phyloP scores from a whole-genome alignment of 192 early-diverging fungal species.

The Backusella luteola region DNA sequence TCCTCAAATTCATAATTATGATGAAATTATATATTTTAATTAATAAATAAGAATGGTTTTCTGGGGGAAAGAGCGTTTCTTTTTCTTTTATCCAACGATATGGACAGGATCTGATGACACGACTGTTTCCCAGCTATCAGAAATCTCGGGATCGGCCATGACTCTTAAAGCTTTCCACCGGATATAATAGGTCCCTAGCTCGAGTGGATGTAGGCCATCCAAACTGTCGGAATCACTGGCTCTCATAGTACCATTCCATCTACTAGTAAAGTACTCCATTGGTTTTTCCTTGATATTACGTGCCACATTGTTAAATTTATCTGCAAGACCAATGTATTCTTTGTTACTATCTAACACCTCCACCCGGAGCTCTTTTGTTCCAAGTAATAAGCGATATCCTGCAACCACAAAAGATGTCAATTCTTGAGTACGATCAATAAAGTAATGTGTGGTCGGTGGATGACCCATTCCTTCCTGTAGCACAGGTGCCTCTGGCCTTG shows the following conservation, averaged over 20 bases:
- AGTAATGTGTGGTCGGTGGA: background rate
- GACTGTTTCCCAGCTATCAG: constrained; percentile 14
- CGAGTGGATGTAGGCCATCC: background rate
- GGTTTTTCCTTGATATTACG: constrained; percentile 14
- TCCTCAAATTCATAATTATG: background rate
- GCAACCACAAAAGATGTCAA: background rate
- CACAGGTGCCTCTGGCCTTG: background rate
- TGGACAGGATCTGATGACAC: constrained; percentile 13
- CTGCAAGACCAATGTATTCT: background rate
- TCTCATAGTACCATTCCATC: constrained; percentile 26
- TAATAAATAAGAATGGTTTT: background rate
- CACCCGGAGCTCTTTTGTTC: constrained; percentile 15
- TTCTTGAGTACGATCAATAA: background rate
- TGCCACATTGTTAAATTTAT: constrained; percentile 6
- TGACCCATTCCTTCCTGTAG: background rate
- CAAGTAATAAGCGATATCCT: constrained; percentile 20
- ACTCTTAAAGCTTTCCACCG: constrained; percentile 26
- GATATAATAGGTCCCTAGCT: constrained; percentile 22
- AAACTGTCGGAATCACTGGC: background rate
- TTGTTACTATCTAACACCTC: constrained; percentile 20
- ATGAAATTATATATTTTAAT: background rate
- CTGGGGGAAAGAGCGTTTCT: background rate
- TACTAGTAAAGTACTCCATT: background rate
- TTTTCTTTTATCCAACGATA: background rate
- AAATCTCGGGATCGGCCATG: constrained; percentile 20